Conservation (phyloP, 2,329 filamentous ascomycete genomes). For the Ophiostoma quercus region DNA sequence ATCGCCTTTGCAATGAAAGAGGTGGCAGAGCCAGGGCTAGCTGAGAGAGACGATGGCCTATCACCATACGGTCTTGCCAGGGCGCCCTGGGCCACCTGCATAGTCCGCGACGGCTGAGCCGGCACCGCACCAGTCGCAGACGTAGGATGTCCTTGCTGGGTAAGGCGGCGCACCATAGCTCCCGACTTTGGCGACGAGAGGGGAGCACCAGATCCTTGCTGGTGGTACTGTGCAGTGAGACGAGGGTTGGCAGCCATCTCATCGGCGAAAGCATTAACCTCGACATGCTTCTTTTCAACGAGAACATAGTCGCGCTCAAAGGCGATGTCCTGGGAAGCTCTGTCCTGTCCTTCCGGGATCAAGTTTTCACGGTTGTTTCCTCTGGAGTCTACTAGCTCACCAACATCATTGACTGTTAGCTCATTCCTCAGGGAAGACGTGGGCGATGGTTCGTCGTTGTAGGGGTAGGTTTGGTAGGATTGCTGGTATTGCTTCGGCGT, state of each 20-base stretch:
- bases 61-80: constrained; percentile 54
- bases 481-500: constrained; percentile 12
- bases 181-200: constrained; percentile 47
- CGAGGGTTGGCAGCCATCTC: constrained; percentile 82
- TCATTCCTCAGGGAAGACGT: constrained; percentile 37
- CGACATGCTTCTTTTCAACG: constrained; percentile 89
- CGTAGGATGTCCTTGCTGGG: constrained; percentile 67
- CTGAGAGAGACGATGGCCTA: constrained; percentile 71
- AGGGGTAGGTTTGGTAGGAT: constrained; percentile 19
- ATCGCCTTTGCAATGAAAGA: constrained; percentile 93
- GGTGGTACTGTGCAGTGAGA: constrained; percentile 43
- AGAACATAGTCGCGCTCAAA: constrained; percentile 93
- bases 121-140: constrained; percentile 65
- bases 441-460: constrained; percentile 36
- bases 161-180: constrained; percentile 66
- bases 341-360: constrained; percentile 52
- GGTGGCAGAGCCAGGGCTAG: constrained; percentile 65
- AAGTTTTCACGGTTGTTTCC: constrained; percentile 10
- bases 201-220: constrained; percentile 33
- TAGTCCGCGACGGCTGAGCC: constrained; percentile 61
- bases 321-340: constrained; percentile 77
- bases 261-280: constrained; percentile 95
- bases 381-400: constrained; percentile 20
- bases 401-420: constrained; percentile 24
- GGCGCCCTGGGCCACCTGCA: constrained; percentile 67